Conservation (phyloP, 2,329 filamentous ascomycete genomes). For the Nemania sp. region DNA sequence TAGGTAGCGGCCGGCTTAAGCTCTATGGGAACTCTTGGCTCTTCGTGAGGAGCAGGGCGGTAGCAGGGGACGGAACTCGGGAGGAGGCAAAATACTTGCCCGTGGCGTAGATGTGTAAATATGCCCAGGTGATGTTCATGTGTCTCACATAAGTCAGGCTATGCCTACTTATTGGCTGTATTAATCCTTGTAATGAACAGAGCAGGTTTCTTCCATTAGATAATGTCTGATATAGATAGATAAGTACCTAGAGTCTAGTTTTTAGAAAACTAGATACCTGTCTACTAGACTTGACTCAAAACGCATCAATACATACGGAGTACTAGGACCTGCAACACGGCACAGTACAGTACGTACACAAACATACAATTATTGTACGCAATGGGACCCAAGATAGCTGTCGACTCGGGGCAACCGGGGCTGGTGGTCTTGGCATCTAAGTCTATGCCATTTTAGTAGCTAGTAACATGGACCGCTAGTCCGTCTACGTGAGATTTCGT, state of each 20-base stretch:
- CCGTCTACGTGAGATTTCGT: conserved; percentile 7
- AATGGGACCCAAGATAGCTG: background rate
- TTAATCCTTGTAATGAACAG: background rate
- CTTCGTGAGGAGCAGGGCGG: conserved; percentile 8
- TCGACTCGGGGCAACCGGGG: conserved; percentile 33
- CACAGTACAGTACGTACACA: background rate
- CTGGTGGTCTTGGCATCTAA: conserved; percentile 27
- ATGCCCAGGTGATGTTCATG: background rate
- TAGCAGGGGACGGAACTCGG: conserved; percentile 21
- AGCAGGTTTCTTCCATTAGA: background rate
- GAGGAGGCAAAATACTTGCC: conserved; percentile 9
- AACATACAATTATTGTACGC: background rate
- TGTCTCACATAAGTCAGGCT: background rate
- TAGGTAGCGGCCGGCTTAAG: conserved; percentile 3
- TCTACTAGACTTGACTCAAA: conserved; percentile 1
- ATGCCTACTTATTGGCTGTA: background rate
- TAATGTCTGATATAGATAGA: background rate
- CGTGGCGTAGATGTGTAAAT: background rate
- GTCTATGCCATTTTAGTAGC: background rate
- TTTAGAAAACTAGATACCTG: too few species aligned
- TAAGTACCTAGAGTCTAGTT: background rate
- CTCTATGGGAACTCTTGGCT: conserved; percentile 6
- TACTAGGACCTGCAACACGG: background rate
- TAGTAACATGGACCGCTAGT: background rate
- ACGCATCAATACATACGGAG: background rate